Evolutionary conservation across 2,329 filamentous ascomycete genomes (phyloP).

Genomic region (Colletotrichum agaves): DNA sequence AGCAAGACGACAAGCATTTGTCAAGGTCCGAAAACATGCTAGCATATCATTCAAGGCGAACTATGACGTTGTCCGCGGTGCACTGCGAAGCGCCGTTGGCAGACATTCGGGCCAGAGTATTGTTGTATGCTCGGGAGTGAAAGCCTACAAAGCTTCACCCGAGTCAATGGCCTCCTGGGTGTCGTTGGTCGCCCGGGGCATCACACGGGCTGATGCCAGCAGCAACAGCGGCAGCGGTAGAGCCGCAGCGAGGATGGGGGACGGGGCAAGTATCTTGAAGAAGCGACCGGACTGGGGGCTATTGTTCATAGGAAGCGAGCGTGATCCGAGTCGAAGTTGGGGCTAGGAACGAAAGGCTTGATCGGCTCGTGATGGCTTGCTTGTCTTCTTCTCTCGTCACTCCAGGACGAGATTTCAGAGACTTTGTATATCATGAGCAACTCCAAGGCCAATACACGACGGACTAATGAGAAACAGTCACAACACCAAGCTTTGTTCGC

Average conservation of each 20-base stretch:
- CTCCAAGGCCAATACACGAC: neutral
- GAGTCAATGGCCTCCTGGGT: slow-evolving; percentile 14
- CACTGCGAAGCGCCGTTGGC: slow-evolving; percentile 5
- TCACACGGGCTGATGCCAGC: neutral
- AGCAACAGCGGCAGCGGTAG: neutral
- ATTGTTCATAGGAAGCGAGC: neutral
- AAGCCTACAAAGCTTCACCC: neutral
- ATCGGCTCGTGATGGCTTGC: neutral
- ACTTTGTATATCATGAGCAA: neutral
- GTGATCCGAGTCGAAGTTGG: neutral
- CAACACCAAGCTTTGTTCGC: neutral
- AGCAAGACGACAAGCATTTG: neutral
- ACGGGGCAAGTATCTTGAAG: neutral
- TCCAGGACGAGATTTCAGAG: neutral
- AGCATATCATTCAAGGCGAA: slow-evolving; percentile 13
- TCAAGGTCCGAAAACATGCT: neutral
- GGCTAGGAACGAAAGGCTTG: neutral
- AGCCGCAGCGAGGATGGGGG: neutral
- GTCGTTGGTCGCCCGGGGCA: neutral
- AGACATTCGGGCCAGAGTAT: neutral
- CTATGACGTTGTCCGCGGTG: neutral
- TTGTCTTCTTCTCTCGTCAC: neutral
- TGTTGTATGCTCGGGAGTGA: neutral
- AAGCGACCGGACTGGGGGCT: neutral
- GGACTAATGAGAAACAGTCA: neutral